Conservation (phyloP, 1,139 yeast species). For the Candida tetrigidarum region DNA sequence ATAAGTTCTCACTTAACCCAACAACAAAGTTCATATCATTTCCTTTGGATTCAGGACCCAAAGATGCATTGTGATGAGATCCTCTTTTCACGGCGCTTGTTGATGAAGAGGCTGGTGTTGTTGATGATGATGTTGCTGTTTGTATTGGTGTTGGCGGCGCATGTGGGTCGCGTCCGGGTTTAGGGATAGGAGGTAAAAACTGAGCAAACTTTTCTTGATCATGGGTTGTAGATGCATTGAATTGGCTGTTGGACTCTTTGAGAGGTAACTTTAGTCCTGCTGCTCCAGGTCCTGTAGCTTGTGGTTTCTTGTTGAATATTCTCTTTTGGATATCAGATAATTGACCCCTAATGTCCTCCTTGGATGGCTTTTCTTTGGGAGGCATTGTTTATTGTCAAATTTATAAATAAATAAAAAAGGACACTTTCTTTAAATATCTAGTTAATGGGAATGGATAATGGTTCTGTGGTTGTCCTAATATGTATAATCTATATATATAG, state of each 20-base stretch:
- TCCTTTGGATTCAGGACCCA: conserved; percentile 52
- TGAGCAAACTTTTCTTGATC: conserved; percentile 25
- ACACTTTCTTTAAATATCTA: not conserved
- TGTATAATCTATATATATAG: too few relatives aligned
- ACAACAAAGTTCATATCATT: conserved; percentile 82
- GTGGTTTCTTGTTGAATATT: conserved; percentile 40
- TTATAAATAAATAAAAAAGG: not conserved
- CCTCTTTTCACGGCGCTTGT: conserved; percentile 13
- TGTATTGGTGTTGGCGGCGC: conserved; percentile 15
- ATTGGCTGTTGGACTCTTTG: conserved; percentile 14
- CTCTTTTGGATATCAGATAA: conserved; percentile 63
- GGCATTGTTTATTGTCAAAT: conserved; percentile 15
- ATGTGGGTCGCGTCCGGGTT: conserved; percentile 7
- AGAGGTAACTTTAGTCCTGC: not conserved
- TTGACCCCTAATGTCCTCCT: conserved; percentile 57
- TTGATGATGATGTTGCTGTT: too few relatives aligned
- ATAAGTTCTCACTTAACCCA: conserved; percentile 78
- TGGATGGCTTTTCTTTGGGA: conserved; percentile 16
- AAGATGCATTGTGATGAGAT: conserved; percentile 33
- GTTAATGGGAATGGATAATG: not conserved
- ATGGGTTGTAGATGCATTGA: conserved; percentile 13
- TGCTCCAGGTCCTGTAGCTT: conserved; percentile 6
- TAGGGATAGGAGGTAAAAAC: conserved; percentile 24
- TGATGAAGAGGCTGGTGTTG: too few relatives aligned
- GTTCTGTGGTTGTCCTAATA: not conserved